Evolutionary conservation across 257 asterid genomes (phyloP).

Genomic region (Mentha longifolia): DNA sequence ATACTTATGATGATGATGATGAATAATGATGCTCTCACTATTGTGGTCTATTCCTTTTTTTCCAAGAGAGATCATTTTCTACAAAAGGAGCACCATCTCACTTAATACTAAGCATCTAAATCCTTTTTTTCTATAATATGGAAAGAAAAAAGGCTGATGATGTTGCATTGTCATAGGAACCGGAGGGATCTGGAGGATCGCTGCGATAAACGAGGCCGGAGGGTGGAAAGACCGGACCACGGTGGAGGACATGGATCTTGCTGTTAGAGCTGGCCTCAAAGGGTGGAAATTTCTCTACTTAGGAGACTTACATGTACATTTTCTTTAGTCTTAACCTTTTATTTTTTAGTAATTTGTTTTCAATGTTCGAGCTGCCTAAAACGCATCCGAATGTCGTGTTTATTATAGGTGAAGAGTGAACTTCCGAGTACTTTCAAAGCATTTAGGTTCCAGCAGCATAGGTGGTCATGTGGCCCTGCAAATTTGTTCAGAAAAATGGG

Average conservation of each 20-base stretch:
- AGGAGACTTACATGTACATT: slow-evolving; percentile 59
- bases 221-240: slow-evolving; percentile 75
- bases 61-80: slow-evolving; percentile 14
- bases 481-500: slow-evolving; percentile 65
- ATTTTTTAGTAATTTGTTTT: background rate
- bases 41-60: slow-evolving; percentile 30
- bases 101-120: background rate
- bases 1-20: slow-evolving; percentile 1
- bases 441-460: slow-evolving; percentile 67
- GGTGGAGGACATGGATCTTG: slow-evolving; percentile 72
- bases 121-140: too few relatives aligned
- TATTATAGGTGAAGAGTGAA: slow-evolving; percentile 61
- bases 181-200: slow-evolving; percentile 74
- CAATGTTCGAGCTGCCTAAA: background rate
- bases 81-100: background rate
- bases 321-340: background rate
- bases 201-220: slow-evolving; percentile 66
- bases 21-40: slow-evolving; percentile 19
- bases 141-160: background rate
- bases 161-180: slow-evolving; percentile 47
- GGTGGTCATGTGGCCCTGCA: slow-evolving; percentile 77
- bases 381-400: background rate
- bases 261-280: slow-evolving; percentile 70
- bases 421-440: slow-evolving; percentile 77
- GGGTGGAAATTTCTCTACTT: slow-evolving; percentile 75